Conservation (phyloP, 352 stramenopile genomes). For the Phytopythium cucurbitacearum region DNA sequence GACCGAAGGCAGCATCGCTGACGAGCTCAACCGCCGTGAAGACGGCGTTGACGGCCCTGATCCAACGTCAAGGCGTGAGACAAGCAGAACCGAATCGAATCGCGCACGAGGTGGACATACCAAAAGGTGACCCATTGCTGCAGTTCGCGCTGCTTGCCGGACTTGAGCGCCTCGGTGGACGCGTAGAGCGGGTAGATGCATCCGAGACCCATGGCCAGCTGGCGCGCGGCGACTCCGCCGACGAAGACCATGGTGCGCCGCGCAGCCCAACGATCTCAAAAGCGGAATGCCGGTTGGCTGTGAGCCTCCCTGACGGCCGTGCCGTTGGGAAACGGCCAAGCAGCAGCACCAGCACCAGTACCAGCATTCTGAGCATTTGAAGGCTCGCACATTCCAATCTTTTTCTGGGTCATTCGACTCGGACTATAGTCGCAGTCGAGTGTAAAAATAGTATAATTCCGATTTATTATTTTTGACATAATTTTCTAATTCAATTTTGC, state of each 20-base stretch:
- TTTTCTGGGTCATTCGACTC: too few relatives aligned
- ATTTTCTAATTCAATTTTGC: too few relatives aligned
- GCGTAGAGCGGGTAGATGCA: slow-evolving; percentile 65
- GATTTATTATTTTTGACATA: too few relatives aligned
- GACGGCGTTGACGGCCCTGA: slow-evolving; percentile 50
- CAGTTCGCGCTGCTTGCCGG: slow-evolving; percentile 41
- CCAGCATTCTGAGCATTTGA: too few relatives aligned
- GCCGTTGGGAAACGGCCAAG: too few relatives aligned
- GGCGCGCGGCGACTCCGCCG: slow-evolving; percentile 34
- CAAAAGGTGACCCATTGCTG: slow-evolving; percentile 66
- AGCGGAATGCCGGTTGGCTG: too few relatives aligned
- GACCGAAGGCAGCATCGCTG: slow-evolving; percentile 41
- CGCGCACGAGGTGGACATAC: slow-evolving; percentile 10
- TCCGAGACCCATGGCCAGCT: slow-evolving; percentile 51
- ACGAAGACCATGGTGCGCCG: slow-evolving; percentile 41
- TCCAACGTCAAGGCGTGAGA: background rate
- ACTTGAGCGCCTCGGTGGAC: slow-evolving; percentile 38
- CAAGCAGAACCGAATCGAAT: background rate
- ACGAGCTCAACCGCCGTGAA: slow-evolving; percentile 60
- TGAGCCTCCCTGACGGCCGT: too few relatives aligned
- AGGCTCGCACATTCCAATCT: too few relatives aligned
- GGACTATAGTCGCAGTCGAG: too few relatives aligned
- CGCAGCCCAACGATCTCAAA: too few relatives aligned
- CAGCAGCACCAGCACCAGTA: too few relatives aligned
- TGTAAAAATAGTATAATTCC: too few relatives aligned